Evolutionary conservation across 106 monocot genomes (phyloP).

Genomic region (Apostasia shenzhenica): DNA sequence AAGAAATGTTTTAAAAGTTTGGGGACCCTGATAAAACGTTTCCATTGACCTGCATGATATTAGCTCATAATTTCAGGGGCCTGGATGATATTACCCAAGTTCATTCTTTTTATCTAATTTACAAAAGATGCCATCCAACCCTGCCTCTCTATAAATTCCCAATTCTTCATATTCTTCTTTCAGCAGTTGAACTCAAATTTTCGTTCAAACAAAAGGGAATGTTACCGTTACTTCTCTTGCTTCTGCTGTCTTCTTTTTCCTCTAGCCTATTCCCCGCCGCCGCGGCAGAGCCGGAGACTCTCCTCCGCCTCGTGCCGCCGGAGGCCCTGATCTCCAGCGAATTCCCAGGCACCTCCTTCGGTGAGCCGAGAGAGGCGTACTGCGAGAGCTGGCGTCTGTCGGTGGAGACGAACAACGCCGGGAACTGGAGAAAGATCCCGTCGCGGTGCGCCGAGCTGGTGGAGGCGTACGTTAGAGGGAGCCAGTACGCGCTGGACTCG

Average conservation of each 20-base stretch:
- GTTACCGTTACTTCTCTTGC: not conserved
- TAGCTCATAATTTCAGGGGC: too few species aligned
- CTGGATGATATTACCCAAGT: too few species aligned
- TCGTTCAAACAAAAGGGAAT: not conserved
- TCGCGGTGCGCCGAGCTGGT: slow-evolving; percentile 9
- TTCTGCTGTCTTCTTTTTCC: not conserved
- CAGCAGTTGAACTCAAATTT: not conserved
- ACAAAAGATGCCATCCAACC: too few species aligned
- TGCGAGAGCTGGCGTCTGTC: slow-evolving; percentile 39
- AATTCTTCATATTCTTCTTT: not conserved
- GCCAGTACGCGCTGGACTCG: slow-evolving; percentile 27
- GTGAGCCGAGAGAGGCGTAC: not conserved
- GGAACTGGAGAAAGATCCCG: slow-evolving; percentile 20
- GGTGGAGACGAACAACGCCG: slow-evolving; percentile 38
- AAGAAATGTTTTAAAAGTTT: too few species aligned
- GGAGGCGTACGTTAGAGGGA: slow-evolving; percentile 28
- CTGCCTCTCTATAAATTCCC: too few species aligned
- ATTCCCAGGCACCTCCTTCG: too few species aligned
- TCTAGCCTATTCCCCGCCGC: not conserved
- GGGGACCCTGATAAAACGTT: too few species aligned
- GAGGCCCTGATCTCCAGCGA: not conserved
- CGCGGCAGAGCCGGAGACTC: not conserved
- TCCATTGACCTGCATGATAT: too few species aligned
- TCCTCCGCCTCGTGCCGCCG: not conserved
- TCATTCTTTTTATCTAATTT: too few species aligned